Evolutionary conservation across 768 basidiomycete species (phyloP).

Genomic region (Royoungia palumana): DNA sequence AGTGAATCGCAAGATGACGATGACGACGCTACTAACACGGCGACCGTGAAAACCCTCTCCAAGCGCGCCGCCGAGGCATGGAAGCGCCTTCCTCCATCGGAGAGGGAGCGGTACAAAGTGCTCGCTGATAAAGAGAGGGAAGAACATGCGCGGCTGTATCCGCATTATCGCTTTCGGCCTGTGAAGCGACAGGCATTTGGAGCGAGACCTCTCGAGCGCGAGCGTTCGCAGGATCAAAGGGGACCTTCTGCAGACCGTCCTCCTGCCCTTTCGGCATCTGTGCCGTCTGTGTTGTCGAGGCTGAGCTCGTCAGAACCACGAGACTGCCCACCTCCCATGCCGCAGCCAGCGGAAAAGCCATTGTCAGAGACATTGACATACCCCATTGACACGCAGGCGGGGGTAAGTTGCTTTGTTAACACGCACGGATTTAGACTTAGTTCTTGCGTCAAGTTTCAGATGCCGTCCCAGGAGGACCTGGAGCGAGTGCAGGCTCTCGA

Average conservation of each 20-base stretch:
- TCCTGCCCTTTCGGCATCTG: neutral
- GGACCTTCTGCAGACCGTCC: constrained; percentile 4
- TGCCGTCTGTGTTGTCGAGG: constrained; percentile 17
- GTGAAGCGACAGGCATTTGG: constrained; percentile 35
- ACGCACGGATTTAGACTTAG: neutral
- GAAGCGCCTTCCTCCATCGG: constrained; percentile 50
- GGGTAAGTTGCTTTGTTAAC: constrained; percentile 6
- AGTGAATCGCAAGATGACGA: constrained; percentile 36
- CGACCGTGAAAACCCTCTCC: constrained; percentile 57
- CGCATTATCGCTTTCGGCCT: constrained; percentile 64
- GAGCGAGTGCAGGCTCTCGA: constrained; percentile 30
- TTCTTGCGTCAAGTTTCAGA: neutral
- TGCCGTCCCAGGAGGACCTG: constrained; percentile 11
- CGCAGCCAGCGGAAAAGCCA: neutral
- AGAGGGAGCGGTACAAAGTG: constrained; percentile 47
- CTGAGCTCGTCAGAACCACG: constrained; percentile 4
- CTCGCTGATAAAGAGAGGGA: constrained; percentile 55
- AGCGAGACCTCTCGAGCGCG: constrained; percentile 7
- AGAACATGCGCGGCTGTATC: constrained; percentile 55
- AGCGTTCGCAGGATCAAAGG: constrained; percentile 8
- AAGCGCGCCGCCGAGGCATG: constrained; percentile 77
- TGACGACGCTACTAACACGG: constrained; percentile 9
- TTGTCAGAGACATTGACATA: neutral
- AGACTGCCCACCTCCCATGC: neutral
- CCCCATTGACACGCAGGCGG: neutral